Evolutionary conservation across 2,329 filamentous ascomycete genomes (phyloP).

Genomic region (Pleurostoma richardsiae): DNA sequence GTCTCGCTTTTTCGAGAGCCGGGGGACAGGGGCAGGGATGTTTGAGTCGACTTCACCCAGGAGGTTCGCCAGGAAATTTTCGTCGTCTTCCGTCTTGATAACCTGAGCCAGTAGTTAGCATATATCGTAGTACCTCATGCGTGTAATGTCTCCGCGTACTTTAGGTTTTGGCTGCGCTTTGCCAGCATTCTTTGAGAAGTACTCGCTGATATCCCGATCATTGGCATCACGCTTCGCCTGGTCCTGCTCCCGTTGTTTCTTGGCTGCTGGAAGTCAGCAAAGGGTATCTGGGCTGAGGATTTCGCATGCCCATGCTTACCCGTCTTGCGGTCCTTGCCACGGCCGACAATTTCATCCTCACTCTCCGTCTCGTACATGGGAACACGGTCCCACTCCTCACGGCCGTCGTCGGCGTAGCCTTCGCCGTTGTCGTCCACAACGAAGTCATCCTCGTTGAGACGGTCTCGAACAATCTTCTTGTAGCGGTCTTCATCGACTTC

Average conservation of each 20-base stretch:
- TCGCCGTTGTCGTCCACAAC: constrained; percentile 98
- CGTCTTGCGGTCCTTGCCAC: constrained; percentile 45
- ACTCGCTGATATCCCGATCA: constrained; percentile 89
- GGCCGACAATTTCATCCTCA: constrained; percentile 55
- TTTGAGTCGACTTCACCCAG: constrained; percentile 86
- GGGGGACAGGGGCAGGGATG: constrained; percentile 47
- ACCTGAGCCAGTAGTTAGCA: constrained; percentile 40
- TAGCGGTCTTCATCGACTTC: constrained; percentile 96
- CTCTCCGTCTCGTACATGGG: constrained; percentile 67
- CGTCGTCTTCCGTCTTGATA: constrained; percentile 78
- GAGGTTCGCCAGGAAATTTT: constrained; percentile 78
- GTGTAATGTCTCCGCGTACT: constrained; percentile 39
- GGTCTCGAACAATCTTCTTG: constrained; percentile 87
- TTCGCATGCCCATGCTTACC: constrained; percentile 28
- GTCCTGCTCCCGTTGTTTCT: constrained; percentile 84
- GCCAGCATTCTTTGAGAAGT: constrained; percentile 75
- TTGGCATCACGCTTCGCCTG: constrained; percentile 80
- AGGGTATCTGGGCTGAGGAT: neutral
- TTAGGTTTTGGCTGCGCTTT: constrained; percentile 72
- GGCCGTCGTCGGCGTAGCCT: constrained; percentile 92
- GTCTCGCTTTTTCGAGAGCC: constrained; percentile 56
- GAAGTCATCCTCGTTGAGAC: constrained; percentile 92
- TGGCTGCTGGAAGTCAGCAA: constrained; percentile 46
- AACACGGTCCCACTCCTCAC: constrained; percentile 86
- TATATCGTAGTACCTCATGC: neutral